phyloP scores from a whole-genome alignment of 73 alveolate species.

The Paramecium pentaurelia region DNA sequence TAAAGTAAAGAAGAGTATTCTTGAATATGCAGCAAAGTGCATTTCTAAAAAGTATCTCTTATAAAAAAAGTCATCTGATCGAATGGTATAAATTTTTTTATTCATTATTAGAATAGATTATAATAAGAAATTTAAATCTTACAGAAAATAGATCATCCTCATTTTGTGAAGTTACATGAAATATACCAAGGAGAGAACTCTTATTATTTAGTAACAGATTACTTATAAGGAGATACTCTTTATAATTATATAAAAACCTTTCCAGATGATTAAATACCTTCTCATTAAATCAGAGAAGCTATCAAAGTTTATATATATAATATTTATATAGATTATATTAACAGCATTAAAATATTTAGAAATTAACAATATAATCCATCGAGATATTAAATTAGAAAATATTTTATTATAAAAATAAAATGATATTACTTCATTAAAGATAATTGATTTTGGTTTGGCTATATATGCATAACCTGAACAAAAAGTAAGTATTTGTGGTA shows the following conservation, averaged over 20 bases:
- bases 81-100: neutral
- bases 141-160: neutral
- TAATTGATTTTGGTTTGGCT: conserved; percentile 77
- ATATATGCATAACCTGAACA: neutral
- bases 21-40: conserved; percentile 25
- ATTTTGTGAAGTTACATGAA: conserved; percentile 6
- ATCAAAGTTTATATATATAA: neutral
- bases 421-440: conserved; percentile 59
- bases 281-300: neutral
- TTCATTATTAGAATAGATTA: neutral
- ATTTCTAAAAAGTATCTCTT: conserved; percentile 5
- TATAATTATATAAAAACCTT: neutral
- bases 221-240: conserved; percentile 21
- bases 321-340: neutral
- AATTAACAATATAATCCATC: conserved; percentile 38
- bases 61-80: conserved; percentile 6
- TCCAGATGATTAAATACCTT: conserved; percentile 23
- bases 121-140: neutral
- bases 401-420: conserved; percentile 36
- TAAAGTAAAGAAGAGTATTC: neutral
- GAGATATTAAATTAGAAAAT: conserved; percentile 66
- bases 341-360: conserved; percentile 59
- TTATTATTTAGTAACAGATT: conserved; percentile 27
- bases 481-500: conserved; percentile 57
- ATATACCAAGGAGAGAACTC: conserved; percentile 40